Percentiles rank a stretch among this genome's conserved stretches.
Conservation (phyloP, 805 yeast genomes). For the Priceomyces carsonii region DNA sequence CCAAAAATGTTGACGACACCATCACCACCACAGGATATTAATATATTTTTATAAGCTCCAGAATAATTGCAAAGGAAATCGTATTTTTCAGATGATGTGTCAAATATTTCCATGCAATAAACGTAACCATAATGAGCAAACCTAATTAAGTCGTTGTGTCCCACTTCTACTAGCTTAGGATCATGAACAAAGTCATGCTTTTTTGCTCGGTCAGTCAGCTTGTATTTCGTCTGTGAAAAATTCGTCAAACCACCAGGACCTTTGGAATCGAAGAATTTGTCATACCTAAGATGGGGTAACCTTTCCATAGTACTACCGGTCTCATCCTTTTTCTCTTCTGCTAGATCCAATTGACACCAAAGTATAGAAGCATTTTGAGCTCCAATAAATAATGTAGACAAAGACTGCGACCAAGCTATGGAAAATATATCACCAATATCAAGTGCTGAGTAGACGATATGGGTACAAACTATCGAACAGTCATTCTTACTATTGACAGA, state of each 20-base stretch:
- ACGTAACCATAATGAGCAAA: constrained; percentile 94
- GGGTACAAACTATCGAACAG: constrained; percentile 38
- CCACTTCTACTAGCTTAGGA: constrained; percentile 59
- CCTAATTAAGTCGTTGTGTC: constrained; percentile 60
- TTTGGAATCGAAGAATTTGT: constrained; percentile 84
- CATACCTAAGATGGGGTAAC: constrained; percentile 64
- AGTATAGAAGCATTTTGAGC: constrained; percentile 89
- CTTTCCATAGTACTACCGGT: constrained; percentile 17
- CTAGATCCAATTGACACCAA: constrained; percentile 51
- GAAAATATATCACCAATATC: constrained; percentile 96
- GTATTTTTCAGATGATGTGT: constrained; percentile 8
- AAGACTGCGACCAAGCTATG: constrained; percentile 61
- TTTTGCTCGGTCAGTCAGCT: constrained; percentile 16
- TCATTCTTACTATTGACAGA: constrained; percentile 15
- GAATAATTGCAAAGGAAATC: constrained; percentile 21
- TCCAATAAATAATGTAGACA: constrained; percentile 74
- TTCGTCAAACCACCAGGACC: constrained; percentile 72
- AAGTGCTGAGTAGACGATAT: constrained; percentile 76
- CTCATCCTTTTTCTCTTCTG: constrained; percentile 1
- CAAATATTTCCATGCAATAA: constrained; percentile 57
- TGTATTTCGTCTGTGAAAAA: constrained; percentile 28
- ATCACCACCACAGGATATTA: constrained; percentile 80
- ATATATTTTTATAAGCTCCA: constrained; percentile 14
- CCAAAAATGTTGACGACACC: constrained; percentile 86
- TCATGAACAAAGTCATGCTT: constrained; percentile 7